Percentiles rank a stretch among this genome's conserved stretches.
phyloP scores from a whole-genome alignment of 2,329 filamentous ascomycete genomes.

The Ceratocystis ficicola region DNA sequence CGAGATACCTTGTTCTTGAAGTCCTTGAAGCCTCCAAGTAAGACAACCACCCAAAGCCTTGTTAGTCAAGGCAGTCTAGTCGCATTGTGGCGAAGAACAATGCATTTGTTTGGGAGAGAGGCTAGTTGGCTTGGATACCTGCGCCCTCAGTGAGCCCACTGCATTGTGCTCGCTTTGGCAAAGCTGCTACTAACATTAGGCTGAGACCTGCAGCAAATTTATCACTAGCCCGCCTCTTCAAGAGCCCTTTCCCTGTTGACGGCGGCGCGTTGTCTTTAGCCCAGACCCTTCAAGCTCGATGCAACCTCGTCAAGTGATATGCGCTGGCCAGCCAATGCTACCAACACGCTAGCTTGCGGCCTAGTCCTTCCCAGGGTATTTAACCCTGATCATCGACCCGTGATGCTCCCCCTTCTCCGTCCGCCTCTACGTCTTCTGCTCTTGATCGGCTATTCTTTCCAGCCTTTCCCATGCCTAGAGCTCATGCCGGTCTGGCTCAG shows the following conservation, averaged over 20 bases:
- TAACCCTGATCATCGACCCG: neutral
- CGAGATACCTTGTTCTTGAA: neutral
- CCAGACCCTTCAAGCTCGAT: too few species aligned
- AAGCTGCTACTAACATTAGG: too few species aligned
- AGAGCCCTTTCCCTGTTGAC: too few species aligned
- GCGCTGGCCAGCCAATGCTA: neutral
- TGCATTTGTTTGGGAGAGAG: neutral
- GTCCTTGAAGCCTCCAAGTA: too few species aligned
- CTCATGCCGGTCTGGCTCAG: neutral
- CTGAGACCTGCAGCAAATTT: too few species aligned
- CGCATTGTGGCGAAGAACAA: neutral
- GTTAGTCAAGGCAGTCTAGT: neutral
- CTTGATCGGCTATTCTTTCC: constrained; percentile 3
- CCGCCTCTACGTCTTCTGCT: neutral
- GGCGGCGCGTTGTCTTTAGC: too few species aligned
- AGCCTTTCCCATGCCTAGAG: neutral
- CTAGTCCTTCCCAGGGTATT: neutral
- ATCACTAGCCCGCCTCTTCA: too few species aligned
- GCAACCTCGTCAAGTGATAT: too few species aligned
- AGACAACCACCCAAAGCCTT: too few species aligned
- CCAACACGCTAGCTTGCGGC: too few species aligned
- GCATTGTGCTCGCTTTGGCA: too few species aligned
- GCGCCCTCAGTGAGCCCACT: neutral
- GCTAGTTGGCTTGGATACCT: neutral
- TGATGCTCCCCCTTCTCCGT: neutral